Conservation (phyloP, 805 yeast genomes). For the Candida namnaoensis region DNA sequence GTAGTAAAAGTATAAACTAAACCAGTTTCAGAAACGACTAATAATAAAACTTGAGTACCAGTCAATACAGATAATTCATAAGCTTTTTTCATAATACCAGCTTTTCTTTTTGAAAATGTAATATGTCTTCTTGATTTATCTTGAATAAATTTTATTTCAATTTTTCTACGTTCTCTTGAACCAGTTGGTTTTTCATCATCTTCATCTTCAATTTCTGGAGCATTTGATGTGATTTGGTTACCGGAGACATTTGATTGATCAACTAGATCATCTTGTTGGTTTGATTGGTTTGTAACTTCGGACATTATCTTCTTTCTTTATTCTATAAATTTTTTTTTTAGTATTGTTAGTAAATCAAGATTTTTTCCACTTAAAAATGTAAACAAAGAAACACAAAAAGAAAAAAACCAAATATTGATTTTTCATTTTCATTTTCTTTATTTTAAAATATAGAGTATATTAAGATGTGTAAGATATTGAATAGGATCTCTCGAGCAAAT, state of each 20-base stretch:
- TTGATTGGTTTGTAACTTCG: slow-evolving; percentile 15
- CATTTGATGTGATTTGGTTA: slow-evolving; percentile 5
- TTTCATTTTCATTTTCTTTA: too few relatives aligned
- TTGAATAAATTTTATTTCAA: slow-evolving; percentile 94
- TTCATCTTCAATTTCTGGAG: slow-evolving; percentile 27
- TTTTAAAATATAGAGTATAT: too few relatives aligned
- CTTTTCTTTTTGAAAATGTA: slow-evolving; percentile 95
- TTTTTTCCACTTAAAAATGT: too few relatives aligned
- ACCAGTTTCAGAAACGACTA: slow-evolving; percentile 98
- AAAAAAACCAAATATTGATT: too few relatives aligned
- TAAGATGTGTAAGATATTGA: too few relatives aligned
- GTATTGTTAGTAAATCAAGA: neutral
- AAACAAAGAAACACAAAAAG: too few relatives aligned
- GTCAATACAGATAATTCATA: slow-evolving; percentile 93
- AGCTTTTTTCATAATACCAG: slow-evolving; percentile 99
- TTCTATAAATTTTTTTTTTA: too few relatives aligned
- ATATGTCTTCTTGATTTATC: slow-evolving; percentile 97
- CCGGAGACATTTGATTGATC: slow-evolving; percentile 4
- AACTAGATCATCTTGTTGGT: slow-evolving; percentile 13
- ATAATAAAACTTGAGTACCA: slow-evolving; percentile 90
- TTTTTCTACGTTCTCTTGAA: slow-evolving; percentile 69
- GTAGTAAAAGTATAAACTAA: slow-evolving; percentile 97
- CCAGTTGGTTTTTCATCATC: slow-evolving; percentile 38
- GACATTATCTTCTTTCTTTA: slow-evolving; percentile 8
- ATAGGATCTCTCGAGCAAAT: too few relatives aligned